Evolutionary conservation across 257 asterid species (phyloP), one percentile per base, ranked within the genome.

Genomic region (Hygrophila difformis): DNA sequence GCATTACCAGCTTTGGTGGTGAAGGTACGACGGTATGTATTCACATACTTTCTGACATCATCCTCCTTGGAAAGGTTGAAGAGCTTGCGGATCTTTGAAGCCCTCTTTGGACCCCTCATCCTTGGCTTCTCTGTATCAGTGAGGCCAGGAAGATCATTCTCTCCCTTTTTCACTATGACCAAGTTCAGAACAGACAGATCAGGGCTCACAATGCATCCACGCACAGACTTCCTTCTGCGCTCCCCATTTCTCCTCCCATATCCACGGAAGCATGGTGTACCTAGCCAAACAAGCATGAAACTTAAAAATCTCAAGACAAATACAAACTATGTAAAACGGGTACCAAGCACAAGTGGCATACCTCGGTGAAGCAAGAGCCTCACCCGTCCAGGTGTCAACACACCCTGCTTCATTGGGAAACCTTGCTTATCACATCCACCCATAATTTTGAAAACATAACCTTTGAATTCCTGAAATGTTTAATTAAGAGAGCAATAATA

Each of bases 1-100:
- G n/a, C n/a, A n/a, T 13, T 7, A 71, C 75, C 75, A 5, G 26
- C 10, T 55, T 64, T 67, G 24, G 66, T 60, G 33, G 72, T 72
- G 67, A 72, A 63, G 11, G 70, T 60, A 0, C 79, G 64, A 35
- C 79, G 72, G 65, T 67, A 72, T 0, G 75, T 67, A 67, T 72
- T 68, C 17, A 36, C 41, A 36, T 36, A 36, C 17, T 36, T 23
- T 3, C 51, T 45, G 8, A 45, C 51, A 55, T 53, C 59, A 21
- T 53, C 59, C n/a, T 53, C 59, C 40, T 53, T 53, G 14, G 59
- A 53, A 7, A 53, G 60, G 52, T 55, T 55, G 41, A 55, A 55
- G 44, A 55, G 60, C 39, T 55, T 55, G 18, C 52, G 44, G 51
- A 55, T 55, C 52, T 55, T 55, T 19, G 60, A 55, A 18, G 60